Evolutionary conservation across 2,329 filamentous ascomycete genomes (phyloP), one percentile per base, ranked within the genome.

Genomic region (Aspergillus flavus): DNA sequence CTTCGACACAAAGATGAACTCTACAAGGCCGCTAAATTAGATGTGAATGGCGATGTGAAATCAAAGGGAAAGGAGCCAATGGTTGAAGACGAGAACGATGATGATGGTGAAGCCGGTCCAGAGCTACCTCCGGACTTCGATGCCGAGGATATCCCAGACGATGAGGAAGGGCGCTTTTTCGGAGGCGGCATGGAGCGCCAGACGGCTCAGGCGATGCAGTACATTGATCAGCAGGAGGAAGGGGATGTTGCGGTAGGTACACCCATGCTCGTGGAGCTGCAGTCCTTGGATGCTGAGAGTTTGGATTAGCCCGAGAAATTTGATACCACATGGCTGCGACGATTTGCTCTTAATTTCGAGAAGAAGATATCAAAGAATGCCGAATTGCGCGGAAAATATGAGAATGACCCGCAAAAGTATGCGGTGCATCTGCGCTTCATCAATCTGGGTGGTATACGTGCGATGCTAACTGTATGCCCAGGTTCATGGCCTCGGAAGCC

Each of bases 81-180:
- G 14, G 80, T 84, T 52, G 80, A 83, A 34, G 84, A 85, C 43
- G 82, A 81, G 14, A 67, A 72, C 6, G 78, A 79, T 21, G 82
- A 83, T 43, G 82, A 82, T 26, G 77, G 77, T 32, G 78, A 81
- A 60, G 78, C 85, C 2, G 85, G 85, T 0, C 85, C 85, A 1
- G 83, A 86, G 50, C 79, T 85, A 41, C 85, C 87, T 16, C 82
- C 83, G 7, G 86, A 87, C 66, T 82, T 86, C 30, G 84, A 83
- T 59, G 80, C 84, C 41, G 86, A 85, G 57, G 84, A 87, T 55
- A 81, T 85, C 79, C 82, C 76, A 10, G 91, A 94, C 69, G 94
- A 97, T 71, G 93, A 97, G 59, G 95, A 96, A 67, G 95, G 94
- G 1, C 89, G 95, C 12, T 99, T 99, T 82, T 99, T 97, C 71